Conservation (phyloP, 116 monocot genomes). For the Zostera marina region DNA sequence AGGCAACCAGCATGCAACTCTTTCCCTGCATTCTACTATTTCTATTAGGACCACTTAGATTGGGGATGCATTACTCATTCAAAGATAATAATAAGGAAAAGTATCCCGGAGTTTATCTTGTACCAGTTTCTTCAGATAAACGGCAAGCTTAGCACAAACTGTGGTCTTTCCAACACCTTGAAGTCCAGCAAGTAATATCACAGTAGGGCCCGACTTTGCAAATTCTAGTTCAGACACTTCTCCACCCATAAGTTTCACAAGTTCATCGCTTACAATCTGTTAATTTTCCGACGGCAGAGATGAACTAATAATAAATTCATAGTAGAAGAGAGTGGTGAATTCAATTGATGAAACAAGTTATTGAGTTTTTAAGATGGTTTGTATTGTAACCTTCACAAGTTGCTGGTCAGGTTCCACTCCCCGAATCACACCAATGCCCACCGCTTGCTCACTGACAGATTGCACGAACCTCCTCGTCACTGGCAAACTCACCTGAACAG, state of each 20-base stretch:
- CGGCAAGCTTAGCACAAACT: slow-evolving; percentile 84
- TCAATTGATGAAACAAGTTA: no score
- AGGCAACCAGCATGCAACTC: slow-evolving; percentile 92
- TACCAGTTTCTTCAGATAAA: slow-evolving; percentile 94
- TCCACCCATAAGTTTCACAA: slow-evolving; percentile 88
- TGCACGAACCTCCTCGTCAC: slow-evolving; percentile 87
- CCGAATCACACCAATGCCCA: slow-evolving; percentile 60
- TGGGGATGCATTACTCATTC: no score
- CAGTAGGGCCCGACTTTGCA: slow-evolving; percentile 77
- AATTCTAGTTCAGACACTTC: slow-evolving; percentile 84
- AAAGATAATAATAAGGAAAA: neutral
- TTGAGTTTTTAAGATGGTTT: no score
- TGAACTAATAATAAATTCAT: neutral
- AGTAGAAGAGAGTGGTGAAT: neutral
- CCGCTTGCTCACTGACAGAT: slow-evolving; percentile 59
- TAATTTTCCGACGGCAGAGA: neutral
- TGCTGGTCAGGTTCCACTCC: slow-evolving; percentile 94
- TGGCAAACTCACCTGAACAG: slow-evolving; percentile 66
- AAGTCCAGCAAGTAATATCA: slow-evolving; percentile 75
- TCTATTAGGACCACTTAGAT: neutral
- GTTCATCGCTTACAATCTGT: slow-evolving; percentile 82
- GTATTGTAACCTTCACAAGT: slow-evolving; percentile 60
- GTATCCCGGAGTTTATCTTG: neutral
- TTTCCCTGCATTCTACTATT: slow-evolving; percentile 61
- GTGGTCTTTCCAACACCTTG: slow-evolving; percentile 99